Evolutionary conservation across 306 rosid genomes (phyloP), one percentile per base, ranked within the genome.

Genomic region (Vigna unguiculata): DNA sequence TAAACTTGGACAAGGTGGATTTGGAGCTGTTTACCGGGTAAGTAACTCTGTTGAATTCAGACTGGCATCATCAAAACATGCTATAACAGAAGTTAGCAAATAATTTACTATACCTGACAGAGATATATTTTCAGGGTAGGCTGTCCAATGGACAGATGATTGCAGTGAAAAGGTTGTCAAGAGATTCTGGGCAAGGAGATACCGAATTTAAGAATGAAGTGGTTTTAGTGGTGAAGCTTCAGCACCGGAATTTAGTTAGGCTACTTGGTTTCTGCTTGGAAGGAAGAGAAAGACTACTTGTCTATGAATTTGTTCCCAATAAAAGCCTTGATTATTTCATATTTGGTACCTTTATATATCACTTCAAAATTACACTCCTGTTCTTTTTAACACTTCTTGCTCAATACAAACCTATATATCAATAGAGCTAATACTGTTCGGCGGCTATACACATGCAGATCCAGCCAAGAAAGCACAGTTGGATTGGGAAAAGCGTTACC

Each of bases 1-100:
- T 80, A 84, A 72, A 21, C 46, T 62, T n/a, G 68, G 68, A 62
- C 25, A 62, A 62, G 68, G 68, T 4, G 68, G 68, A 16, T 62
- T 62, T 62, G 68, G 68, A 9, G 68, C 46, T 62, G 68, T 62
- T 62, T 62, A 62, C 25, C 0, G 8, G 68, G 68, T 34, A 30
- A 61, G 41, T 59, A 7, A 59, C 19, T 25, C 36, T 20, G 3
- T 25, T 13, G 3, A 28, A 55, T 55, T 55, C n/a, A 13, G 10
- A 59, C 15, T 13, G 20, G 2, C 41, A 59, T 59, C n/a, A n/a
- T n/a, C n/a, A n/a, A n/a, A 59, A 59, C 40, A 24, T 22, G 38
- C 9, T 13, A 59, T 15, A 10, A 15, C 20, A 17, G 38, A 19
- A 6, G 20, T 28, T 59, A 14, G 19, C 63, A 25, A 59, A 59